A percentile compares a stretch with the other conserved stretches of the same genome.
Evolutionary conservation across 306 rosid species (phyloP).

Genomic region (Corylus americana): DNA sequence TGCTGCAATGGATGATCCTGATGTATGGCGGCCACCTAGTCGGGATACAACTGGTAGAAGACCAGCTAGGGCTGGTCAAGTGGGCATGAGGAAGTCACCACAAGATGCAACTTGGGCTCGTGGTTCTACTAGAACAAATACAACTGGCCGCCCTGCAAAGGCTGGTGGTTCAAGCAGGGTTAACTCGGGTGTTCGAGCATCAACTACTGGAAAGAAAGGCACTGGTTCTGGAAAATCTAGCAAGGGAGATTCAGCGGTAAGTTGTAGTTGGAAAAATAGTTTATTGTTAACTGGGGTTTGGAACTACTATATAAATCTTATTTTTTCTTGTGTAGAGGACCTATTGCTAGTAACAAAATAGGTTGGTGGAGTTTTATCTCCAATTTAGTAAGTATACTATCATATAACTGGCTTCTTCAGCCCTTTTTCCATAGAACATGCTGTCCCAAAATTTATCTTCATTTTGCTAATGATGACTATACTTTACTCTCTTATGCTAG

Average conservation of each 20-base stretch:
- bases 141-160: constrained; percentile 67
- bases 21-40: constrained; percentile 97
- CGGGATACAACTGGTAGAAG: constrained; percentile 66
- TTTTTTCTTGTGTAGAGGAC: background rate
- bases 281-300: background rate
- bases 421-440: background rate
- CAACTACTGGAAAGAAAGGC: constrained; percentile 69
- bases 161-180: constrained; percentile 54
- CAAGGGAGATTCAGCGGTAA: constrained; percentile 68
- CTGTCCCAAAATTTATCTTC: background rate
- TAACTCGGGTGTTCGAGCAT: constrained; percentile 58
- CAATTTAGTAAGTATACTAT: background rate
- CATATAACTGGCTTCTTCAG: background rate
- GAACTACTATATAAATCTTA: background rate
- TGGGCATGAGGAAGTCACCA: constrained; percentile 63
- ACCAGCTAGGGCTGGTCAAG: constrained; percentile 63
- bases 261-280: constrained; percentile 22
- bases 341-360: too few relatives aligned
- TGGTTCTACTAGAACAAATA: constrained; percentile 55
- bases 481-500: background rate
- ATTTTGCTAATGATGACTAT: background rate
- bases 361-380: background rate
- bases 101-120: constrained; percentile 91
- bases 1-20: constrained; percentile 78
- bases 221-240: constrained; percentile 57